phyloP scores from a whole-genome alignment of 2,329 filamentous ascomycete species.

The Truncatella angustata region DNA sequence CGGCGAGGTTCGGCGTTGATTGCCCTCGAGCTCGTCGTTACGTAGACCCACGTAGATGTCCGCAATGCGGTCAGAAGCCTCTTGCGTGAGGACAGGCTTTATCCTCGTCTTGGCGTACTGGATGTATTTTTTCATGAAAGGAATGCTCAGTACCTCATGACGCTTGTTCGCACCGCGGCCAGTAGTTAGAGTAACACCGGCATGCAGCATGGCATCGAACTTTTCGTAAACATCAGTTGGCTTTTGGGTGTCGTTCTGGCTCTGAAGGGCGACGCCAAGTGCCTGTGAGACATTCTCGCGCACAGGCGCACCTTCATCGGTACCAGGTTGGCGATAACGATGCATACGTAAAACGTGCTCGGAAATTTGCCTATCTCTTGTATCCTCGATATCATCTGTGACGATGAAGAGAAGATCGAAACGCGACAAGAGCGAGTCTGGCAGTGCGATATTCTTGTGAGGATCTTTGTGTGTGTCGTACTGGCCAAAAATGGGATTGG shows the following conservation, averaged over 20 bases:
- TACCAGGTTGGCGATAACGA: slow-evolving; percentile 86
- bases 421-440: slow-evolving; percentile 94
- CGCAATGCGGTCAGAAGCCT: slow-evolving; percentile 87
- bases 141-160: slow-evolving; percentile 87
- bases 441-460: slow-evolving; percentile 96
- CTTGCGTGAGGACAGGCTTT: slow-evolving; percentile 86
- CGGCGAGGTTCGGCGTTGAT: slow-evolving; percentile 88
- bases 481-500: slow-evolving; percentile 96
- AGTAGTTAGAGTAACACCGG: slow-evolving; percentile 76
- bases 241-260: slow-evolving; percentile 67
- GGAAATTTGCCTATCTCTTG: slow-evolving; percentile 84
- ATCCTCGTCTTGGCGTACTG: slow-evolving; percentile 94
- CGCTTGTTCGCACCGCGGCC: slow-evolving; percentile 73
- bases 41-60: slow-evolving; percentile 87
- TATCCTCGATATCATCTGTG: slow-evolving; percentile 96
- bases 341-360: slow-evolving; percentile 98
- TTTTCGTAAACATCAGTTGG: slow-evolving; percentile 94
- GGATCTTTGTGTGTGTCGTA: slow-evolving; percentile 99
- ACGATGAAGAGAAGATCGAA: slow-evolving; percentile 98
- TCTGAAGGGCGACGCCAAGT: slow-evolving; percentile 82
- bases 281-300: slow-evolving; percentile 83
- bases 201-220: slow-evolving; percentile 92
- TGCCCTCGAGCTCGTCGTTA: slow-evolving; percentile 94
- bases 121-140: slow-evolving; percentile 99
- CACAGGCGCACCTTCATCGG: slow-evolving; percentile 91